phyloP scores from a whole-genome alignment of 768 basidiomycete genomes.

The Chalciporus pseudorubinellus region DNA sequence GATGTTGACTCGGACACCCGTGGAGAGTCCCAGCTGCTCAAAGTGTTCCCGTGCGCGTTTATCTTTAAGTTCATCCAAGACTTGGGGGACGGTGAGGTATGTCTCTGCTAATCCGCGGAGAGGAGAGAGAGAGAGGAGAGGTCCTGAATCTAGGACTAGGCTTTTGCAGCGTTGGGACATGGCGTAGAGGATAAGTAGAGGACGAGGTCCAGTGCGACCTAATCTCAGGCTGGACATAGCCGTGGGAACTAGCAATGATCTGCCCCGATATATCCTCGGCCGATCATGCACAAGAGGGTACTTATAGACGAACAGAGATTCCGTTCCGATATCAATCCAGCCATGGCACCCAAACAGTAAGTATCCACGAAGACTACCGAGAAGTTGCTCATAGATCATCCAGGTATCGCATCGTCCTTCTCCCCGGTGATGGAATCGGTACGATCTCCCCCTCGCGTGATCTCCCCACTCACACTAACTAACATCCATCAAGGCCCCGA shows the following conservation, averaged over 20 bases:
- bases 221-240: too few species aligned
- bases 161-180: constrained; percentile 59
- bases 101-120: constrained; percentile 84
- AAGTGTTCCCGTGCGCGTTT: constrained; percentile 84
- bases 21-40: constrained; percentile 68
- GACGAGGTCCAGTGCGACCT: constrained; percentile 11
- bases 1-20: constrained; percentile 73
- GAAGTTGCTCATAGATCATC: constrained; percentile 2
- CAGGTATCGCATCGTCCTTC: constrained; percentile 84
- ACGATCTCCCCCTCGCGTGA: constrained; percentile 14
- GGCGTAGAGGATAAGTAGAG: background rate
- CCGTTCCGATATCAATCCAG: background rate
- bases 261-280: background rate
- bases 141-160: constrained; percentile 92
- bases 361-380: constrained; percentile 4
- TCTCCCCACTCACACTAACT: background rate
- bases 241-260: constrained; percentile 9
- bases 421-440: constrained; percentile 99
- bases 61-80: constrained; percentile 88
- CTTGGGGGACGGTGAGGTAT: constrained; percentile 87
- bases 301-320: background rate
- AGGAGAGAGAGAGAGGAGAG: constrained; percentile 84
- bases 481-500: constrained; percentile 68
- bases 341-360: constrained; percentile 48
- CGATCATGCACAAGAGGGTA: background rate